Evolutionary conservation across 257 asterid species (phyloP).

Genomic region (Jaltomata sinuosa): DNA sequence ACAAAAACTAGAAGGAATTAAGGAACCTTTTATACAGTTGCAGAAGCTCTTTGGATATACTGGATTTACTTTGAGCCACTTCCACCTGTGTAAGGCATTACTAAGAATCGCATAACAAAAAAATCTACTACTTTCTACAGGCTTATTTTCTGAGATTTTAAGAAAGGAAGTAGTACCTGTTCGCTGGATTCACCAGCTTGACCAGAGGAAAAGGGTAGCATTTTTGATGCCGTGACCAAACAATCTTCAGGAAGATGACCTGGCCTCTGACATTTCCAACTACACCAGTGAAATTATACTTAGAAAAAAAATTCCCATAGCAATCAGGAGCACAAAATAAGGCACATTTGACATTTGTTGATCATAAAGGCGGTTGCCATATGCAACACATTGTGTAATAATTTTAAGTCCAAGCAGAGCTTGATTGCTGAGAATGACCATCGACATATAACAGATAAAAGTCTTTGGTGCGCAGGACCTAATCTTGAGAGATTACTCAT

Average conservation of each 20-base stretch:
- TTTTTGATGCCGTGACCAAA: constrained; percentile 35
- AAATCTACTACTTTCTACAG: background rate
- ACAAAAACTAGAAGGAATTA: background rate
- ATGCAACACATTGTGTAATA: background rate
- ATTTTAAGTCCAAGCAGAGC: background rate
- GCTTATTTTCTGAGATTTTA: background rate
- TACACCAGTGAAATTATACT: constrained; percentile 22
- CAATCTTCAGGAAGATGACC: constrained; percentile 96
- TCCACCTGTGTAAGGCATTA: constrained; percentile 29
- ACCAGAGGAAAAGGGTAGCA: constrained; percentile 16
- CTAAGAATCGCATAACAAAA: background rate
- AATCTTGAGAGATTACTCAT: background rate
- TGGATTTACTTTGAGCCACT: constrained; percentile 24
- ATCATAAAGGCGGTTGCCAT: background rate
- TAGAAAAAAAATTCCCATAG: background rate
- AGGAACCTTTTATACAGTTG: constrained; percentile 69
- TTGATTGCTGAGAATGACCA: background rate
- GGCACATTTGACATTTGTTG: background rate
- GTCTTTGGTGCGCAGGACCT: background rate
- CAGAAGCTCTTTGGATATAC: constrained; percentile 52
- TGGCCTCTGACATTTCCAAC: constrained; percentile 84
- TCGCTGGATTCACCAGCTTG: constrained; percentile 22
- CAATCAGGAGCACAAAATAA: background rate
- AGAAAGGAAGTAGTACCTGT: constrained; percentile 18
- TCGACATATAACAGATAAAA: background rate